Percentiles rank a stretch among this genome's conserved stretches.
phyloP scores from a whole-genome alignment of 345 rosid genomes.

The Sisymbrium irio region DNA sequence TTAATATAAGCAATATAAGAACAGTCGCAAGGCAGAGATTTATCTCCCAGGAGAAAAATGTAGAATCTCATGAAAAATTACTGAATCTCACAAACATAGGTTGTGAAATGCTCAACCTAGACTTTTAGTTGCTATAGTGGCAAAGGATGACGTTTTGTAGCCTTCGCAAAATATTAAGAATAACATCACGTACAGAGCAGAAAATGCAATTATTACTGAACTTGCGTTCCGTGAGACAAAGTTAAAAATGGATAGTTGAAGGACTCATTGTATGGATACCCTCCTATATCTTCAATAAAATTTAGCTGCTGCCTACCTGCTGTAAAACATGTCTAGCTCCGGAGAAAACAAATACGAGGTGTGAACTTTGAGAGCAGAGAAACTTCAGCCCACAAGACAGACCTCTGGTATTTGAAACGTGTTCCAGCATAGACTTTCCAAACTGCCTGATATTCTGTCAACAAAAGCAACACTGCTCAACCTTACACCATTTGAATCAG shows the following conservation, averaged over 20 bases:
- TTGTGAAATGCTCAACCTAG: slow-evolving; percentile 13
- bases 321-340: slow-evolving; percentile 81
- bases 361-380: slow-evolving; percentile 62
- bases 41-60: slow-evolving; percentile 16
- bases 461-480: slow-evolving; percentile 16
- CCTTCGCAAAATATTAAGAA: slow-evolving; percentile 3
- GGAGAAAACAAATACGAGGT: slow-evolving; percentile 53
- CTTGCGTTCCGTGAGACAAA: slow-evolving; percentile 13
- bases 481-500: slow-evolving; percentile 17
- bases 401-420: slow-evolving; percentile 78
- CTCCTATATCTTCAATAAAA: slow-evolving; percentile 18
- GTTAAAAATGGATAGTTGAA: not conserved
- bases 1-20: slow-evolving; percentile 13
- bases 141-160: slow-evolving; percentile 15
- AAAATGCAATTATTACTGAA: slow-evolving; percentile 13
- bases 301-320: slow-evolving; percentile 51
- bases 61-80: not conserved
- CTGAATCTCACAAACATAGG: not conserved
- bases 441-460: slow-evolving; percentile 83
- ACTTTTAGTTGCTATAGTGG: not conserved
- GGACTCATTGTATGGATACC: slow-evolving; percentile 14
- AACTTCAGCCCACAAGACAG: slow-evolving; percentile 82
- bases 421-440: slow-evolving; percentile 84
- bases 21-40: not conserved
- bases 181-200: not conserved